Percentiles rank a stretch among this genome's conserved stretches.
phyloP scores from a whole-genome alignment of 768 basidiomycete species.

The Rhodotorula paludigena region DNA sequence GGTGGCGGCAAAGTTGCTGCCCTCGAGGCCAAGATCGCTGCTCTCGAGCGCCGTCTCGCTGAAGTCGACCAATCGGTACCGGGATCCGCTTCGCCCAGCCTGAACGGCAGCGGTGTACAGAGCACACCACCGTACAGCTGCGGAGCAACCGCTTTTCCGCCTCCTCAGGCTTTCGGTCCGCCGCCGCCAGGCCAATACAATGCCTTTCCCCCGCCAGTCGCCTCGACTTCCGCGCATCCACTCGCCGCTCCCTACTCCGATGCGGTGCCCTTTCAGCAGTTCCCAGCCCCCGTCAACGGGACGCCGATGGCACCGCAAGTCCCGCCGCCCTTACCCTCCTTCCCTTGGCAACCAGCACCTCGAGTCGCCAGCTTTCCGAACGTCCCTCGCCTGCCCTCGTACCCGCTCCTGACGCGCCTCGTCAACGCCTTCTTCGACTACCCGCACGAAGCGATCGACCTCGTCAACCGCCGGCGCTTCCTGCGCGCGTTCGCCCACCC shows the following conservation, averaged over 20 bases:
- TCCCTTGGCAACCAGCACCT: too few relatives aligned
- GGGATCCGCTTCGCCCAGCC: background rate
- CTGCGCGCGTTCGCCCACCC: background rate
- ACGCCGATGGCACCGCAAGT: too few relatives aligned
- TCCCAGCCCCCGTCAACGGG: too few relatives aligned
- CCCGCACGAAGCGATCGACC: constrained; percentile 12
- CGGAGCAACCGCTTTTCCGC: background rate
- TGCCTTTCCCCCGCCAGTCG: too few relatives aligned
- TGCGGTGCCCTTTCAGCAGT: too few relatives aligned
- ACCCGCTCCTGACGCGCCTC: constrained; percentile 3
- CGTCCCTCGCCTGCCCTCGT: constrained; percentile 2
- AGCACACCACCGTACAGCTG: background rate
- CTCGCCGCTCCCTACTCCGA: too few relatives aligned
- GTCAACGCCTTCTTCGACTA: constrained; percentile 6
- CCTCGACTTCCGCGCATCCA: background rate
- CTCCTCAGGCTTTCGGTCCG: too few relatives aligned
- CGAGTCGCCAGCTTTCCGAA: too few relatives aligned
- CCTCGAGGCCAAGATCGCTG: constrained; percentile 13
- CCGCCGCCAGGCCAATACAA: too few relatives aligned
- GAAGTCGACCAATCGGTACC: background rate
- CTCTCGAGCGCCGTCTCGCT: background rate
- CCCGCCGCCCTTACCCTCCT: too few relatives aligned
- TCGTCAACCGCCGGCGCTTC: constrained; percentile 6
- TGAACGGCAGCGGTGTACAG: background rate
- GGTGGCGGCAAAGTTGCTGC: constrained; percentile 6